Base-by-base conservation (phyloP, 257 asterid genomes). In the Scutellaria galericulata region DNA sequence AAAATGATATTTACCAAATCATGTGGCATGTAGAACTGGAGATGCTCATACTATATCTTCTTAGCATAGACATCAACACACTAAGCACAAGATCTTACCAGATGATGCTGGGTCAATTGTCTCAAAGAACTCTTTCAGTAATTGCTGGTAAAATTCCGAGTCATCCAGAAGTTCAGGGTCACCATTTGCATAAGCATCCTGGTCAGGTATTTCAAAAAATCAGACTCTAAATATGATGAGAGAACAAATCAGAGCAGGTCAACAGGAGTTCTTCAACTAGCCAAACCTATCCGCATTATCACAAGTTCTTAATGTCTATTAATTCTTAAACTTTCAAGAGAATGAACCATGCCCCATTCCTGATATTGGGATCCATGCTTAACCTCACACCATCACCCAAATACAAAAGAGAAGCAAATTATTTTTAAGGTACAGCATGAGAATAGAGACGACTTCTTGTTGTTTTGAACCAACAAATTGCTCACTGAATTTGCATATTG, bases 91-190 rank as follows among this genome's bases (percentile, higher is more conserved):
- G 45, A 54, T 68, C 64, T 74, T 86, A 95, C 99, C 98, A 67
- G 96, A 88, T 79, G 97, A 88, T 56, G 89, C 68, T 11, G 97
- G 96, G 82, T 91, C 97, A 39, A 88, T 73, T 44, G 96, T 79
- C 91, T 95, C 95, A 45, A 95, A 85, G 80, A 95, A 95, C 85
- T 92, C 99, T 75, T 87, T 95, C 82, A 95, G 72, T 71, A 95
- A 81, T 50, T 87, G 92, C 81, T 90, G 98, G 86, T 95, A 92
- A 79, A 95, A 90, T 6, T 86, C 98, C 1, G 94, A 77, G 80
- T 95, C 99, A 62, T 95, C 96, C 67, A 95, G 74, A 72, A 95
- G 92, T 75, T 95, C 98, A 51, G 97, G 97, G 71, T 90, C 95
- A 57, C 86, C 98, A 66, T 86, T 81, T 24, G 75, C 77, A 67